Conservation (phyloP, 176 grass and related monocot genomes). For the Oryza coarctata region DNA sequence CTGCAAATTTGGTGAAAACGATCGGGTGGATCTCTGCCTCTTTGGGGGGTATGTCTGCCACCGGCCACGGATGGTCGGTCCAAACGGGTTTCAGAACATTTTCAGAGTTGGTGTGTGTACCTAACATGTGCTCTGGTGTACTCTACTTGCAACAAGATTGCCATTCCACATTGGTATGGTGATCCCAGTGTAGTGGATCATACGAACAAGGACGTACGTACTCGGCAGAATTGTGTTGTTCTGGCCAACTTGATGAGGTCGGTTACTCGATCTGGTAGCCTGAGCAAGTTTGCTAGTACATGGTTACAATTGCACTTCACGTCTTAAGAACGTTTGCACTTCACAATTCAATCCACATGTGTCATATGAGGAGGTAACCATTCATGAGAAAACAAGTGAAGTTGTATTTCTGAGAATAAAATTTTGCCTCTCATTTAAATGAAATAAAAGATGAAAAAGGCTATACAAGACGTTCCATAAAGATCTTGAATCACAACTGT, state of each 20-base stretch:
- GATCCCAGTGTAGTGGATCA: not conserved
- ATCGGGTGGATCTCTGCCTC: not conserved
- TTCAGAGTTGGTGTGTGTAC: not conserved
- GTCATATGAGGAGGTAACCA: not conserved
- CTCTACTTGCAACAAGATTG: not conserved
- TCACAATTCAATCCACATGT: not conserved
- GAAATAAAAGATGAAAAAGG: not conserved
- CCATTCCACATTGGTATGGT: not conserved
- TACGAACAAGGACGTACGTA: not conserved
- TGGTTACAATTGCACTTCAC: not conserved
- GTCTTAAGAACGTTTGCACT: not conserved
- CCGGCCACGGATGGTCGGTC: slow-evolving; percentile 35
- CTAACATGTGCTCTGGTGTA: not conserved
- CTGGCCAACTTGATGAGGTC: not conserved
- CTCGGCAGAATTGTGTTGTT: not conserved
- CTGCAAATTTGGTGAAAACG: not conserved
- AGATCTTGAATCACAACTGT: too few species aligned
- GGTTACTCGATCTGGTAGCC: not conserved
- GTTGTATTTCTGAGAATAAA: too few species aligned
- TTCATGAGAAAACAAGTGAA: not conserved
- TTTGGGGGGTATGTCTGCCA: not conserved
- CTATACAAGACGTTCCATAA: too few species aligned
- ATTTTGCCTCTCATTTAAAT: not conserved
- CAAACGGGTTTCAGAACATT: not conserved
- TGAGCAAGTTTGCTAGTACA: not conserved